Evolutionary conservation across 73 alveolate species (phyloP).

Genomic region (Effrenium voratum): DNA sequence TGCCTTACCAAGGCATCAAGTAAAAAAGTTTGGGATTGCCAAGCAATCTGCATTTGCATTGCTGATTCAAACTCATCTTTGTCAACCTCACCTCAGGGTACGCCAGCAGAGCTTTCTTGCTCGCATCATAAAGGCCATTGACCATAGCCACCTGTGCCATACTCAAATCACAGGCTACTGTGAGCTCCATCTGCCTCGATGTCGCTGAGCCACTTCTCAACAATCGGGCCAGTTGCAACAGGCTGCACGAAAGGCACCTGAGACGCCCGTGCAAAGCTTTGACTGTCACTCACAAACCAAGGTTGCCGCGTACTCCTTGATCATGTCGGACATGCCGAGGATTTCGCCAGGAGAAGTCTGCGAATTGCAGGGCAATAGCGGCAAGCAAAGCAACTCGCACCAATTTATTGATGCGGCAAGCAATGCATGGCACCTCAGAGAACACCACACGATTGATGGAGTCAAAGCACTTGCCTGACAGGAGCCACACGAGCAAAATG

Average conservation of each 20-base stretch:
- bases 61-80: too few species aligned
- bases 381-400: not conserved
- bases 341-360: constrained; percentile 47
- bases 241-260: constrained; percentile 73
- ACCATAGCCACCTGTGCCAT: constrained; percentile 59
- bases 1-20: too few species aligned
- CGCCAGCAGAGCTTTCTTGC: constrained; percentile 38
- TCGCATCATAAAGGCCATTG: constrained; percentile 43
- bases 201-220: constrained; percentile 69
- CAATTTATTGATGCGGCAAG: not conserved
- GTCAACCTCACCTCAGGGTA: constrained; percentile 82
- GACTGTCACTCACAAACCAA: not conserved
- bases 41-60: too few species aligned
- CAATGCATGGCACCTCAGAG: constrained; percentile 96
- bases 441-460: constrained; percentile 98
- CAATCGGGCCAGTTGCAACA: constrained; percentile 61
- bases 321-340: constrained; percentile 81
- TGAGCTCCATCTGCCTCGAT: constrained; percentile 17
- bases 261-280: not conserved
- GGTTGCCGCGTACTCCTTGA: constrained; percentile 42
- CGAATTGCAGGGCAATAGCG: not conserved
- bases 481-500: not conserved
- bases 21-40: too few species aligned
- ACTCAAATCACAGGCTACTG: not conserved
- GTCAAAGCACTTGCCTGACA: constrained; percentile 99